Percentiles rank a stretch among this genome's conserved stretches.
Evolutionary conservation across 1,284 basidiomycete genomes (phyloP).

Genomic region (Ustilago bromivora): DNA sequence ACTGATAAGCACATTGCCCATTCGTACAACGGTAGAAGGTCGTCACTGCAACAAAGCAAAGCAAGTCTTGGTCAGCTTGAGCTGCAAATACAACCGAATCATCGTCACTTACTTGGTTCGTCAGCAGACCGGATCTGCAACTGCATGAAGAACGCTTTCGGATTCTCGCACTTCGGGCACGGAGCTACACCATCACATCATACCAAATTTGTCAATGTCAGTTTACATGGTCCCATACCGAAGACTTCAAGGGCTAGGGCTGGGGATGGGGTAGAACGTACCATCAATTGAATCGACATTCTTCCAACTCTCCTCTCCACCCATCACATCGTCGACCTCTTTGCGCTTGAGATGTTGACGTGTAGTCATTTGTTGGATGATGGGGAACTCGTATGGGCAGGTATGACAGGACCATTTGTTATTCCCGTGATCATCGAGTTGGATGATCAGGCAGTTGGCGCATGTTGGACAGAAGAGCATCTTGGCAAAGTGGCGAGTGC

Average conservation of each 20-base stretch:
- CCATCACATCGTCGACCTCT: slow-evolving; percentile 64
- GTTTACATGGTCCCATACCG: background rate
- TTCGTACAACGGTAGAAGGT: slow-evolving; percentile 67
- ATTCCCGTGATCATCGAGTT: slow-evolving; percentile 73
- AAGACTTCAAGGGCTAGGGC: background rate
- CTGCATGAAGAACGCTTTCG: slow-evolving; percentile 92
- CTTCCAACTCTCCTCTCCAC: slow-evolving; percentile 85
- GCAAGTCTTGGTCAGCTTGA: too few species aligned
- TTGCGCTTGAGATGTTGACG: slow-evolving; percentile 57
- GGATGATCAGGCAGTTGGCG: slow-evolving; percentile 87
- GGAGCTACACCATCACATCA: slow-evolving; percentile 27
- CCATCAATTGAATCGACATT: slow-evolving; percentile 87
- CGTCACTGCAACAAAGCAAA: slow-evolving; percentile 51
- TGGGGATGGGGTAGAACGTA: slow-evolving; percentile 24
- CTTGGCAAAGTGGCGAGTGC: background rate
- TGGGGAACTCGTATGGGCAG: slow-evolving; percentile 94
- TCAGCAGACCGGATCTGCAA: slow-evolving; percentile 91
- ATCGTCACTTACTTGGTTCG: slow-evolving; percentile 65
- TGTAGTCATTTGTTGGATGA: slow-evolving; percentile 77
- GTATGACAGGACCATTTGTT: slow-evolving; percentile 95
- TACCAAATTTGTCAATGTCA: background rate
- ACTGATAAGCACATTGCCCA: slow-evolving; percentile 59
- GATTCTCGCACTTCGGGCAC: slow-evolving; percentile 91
- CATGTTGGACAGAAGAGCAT: slow-evolving; percentile 98
- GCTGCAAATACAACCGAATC: too few species aligned